Evolutionary conservation across 805 yeast genomes (phyloP), one percentile per base, ranked within the genome.

Genomic region (Teunomyces kruisii): DNA sequence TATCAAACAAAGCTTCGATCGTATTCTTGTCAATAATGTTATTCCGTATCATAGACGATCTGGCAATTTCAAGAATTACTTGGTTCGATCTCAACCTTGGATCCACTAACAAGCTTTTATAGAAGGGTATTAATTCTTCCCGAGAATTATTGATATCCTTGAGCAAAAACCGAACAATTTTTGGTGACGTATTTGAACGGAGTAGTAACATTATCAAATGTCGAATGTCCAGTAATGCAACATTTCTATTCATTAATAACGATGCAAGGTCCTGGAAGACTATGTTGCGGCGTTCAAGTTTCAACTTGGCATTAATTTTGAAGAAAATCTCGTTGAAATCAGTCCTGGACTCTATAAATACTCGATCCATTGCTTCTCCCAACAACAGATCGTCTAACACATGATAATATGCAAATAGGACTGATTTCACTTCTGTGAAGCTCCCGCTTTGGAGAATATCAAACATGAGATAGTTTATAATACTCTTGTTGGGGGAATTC

Each of bases 11-110:
- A 5, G 6, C 22, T 17, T 49, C 51, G 2, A 50, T 32, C 24
- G 40, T 40, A 8, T 32, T 13, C 15, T 33, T 27, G 9, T 52
- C 50, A 17, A 50, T 43, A 2, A 54, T 39, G 5, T 46, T 30
- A n/a, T 45, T 39, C 13, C 52, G 32, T 15, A 56, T 22, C 5
- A 50, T 47, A 13, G 48, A 19, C 13, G 48, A 50, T 6, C 52
- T 22, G 14, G 44, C 33, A 4, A 45, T 13, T 29, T 51, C 54
- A 9, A 48, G 45, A 4, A 50, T 28, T 2, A 45, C 28, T 26
- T 43, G 44, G 13, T 43, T 42, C 19, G 51, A 47, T 9, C 16
- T 16, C 14, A 44, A 15, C 8, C 16, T 19, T 6, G 33, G 31
- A n/a, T 40, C 44, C 15, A 22, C 9, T 2, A 39, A 39, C 33